A percentile compares a stretch with the other conserved stretches of the same genome.
Evolutionary conservation across 768 basidiomycete genomes (phyloP).

Genomic region (Termitomyces titanicus): DNA sequence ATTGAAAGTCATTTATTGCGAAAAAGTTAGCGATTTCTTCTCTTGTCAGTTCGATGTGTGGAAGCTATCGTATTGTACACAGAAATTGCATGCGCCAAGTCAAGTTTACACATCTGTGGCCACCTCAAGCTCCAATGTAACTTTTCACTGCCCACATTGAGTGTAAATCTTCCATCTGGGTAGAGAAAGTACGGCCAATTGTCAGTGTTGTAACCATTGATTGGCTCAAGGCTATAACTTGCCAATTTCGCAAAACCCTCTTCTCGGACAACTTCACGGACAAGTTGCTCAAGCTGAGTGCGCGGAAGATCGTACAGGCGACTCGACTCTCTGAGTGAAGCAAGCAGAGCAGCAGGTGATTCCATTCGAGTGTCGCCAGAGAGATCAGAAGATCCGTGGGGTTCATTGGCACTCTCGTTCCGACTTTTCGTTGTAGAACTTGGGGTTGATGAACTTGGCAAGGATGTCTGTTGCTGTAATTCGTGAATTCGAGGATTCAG

Average conservation of each 20-base stretch:
- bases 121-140: slow-evolving; percentile 20
- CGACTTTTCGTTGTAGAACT: slow-evolving; percentile 6
- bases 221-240: slow-evolving; percentile 16
- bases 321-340: slow-evolving; percentile 40
- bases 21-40: not conserved
- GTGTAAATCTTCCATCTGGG: slow-evolving; percentile 49
- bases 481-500: not conserved
- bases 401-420: not conserved
- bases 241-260: slow-evolving; percentile 80
- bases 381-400: not conserved
- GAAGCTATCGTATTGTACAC: too few species aligned
- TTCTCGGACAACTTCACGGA: slow-evolving; percentile 63
- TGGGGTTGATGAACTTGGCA: slow-evolving; percentile 12
- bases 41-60: too few species aligned
- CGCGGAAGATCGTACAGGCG: slow-evolving; percentile 52
- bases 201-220: not conserved
- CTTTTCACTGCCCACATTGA: slow-evolving; percentile 51
- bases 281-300: slow-evolving; percentile 49
- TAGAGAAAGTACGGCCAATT: not conserved
- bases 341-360: slow-evolving; percentile 21
- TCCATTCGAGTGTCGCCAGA: slow-evolving; percentile 1
- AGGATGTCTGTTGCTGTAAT: not conserved
- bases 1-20: not conserved
- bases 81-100: not conserved
- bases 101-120: too few species aligned